A percentile compares a stretch with the other conserved stretches of the same genome.
phyloP scores from a whole-genome alignment of 306 rosid genomes.

The Echinosophora koreensis region DNA sequence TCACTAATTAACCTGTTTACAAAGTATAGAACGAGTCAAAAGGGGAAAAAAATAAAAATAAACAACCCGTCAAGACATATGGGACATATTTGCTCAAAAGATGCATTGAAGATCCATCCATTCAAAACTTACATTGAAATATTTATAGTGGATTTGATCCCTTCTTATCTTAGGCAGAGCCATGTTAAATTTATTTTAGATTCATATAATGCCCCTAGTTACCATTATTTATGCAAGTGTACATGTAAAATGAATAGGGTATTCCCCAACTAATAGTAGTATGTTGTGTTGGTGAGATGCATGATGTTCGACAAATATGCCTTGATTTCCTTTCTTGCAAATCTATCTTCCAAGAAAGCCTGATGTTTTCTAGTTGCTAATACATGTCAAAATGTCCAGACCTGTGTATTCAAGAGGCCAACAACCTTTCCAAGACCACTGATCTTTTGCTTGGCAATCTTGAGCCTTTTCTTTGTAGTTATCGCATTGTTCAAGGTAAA shows the following conservation, averaged over 20 bases:
- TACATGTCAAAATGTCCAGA: constrained; percentile 48
- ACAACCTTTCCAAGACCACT: constrained; percentile 62
- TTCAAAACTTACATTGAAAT: too few species aligned
- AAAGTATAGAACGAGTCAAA: not conserved
- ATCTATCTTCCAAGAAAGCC: not conserved
- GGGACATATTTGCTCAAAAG: too few species aligned
- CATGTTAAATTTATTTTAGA: too few species aligned
- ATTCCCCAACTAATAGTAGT: too few species aligned
- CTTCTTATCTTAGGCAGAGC: too few species aligned
- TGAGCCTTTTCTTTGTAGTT: constrained; percentile 82
- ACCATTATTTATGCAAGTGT: too few species aligned
- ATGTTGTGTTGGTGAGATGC: not conserved
- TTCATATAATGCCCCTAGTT: too few species aligned
- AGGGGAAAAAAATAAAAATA: not conserved
- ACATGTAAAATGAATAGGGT: too few species aligned
- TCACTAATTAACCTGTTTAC: not conserved
- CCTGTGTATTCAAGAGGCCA: constrained; percentile 72
- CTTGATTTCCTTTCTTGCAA: not conserved
- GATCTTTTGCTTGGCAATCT: constrained; percentile 70
- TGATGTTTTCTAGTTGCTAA: constrained; percentile 36
- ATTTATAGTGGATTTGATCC: too few species aligned
- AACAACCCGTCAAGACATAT: too few species aligned
- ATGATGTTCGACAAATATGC: not conserved
- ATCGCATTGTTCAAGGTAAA: constrained; percentile 79
- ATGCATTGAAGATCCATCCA: too few species aligned